Evolutionary conservation across 2,329 filamentous ascomycete species (phyloP), one percentile per base, ranked within the genome.

Genomic region (Polytolypa hystricis): DNA sequence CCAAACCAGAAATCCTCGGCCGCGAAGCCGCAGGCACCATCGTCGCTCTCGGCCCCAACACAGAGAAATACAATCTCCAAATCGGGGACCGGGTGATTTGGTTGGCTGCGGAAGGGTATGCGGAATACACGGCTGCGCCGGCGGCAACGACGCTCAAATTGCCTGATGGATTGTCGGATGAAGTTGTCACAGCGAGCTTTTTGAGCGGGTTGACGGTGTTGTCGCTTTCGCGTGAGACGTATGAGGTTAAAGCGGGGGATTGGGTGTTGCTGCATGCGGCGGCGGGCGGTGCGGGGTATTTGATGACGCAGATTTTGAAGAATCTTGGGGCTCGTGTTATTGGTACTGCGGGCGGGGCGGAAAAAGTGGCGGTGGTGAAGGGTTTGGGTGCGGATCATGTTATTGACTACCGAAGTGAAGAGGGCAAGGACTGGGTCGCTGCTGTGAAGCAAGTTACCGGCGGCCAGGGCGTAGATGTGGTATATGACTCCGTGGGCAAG

Each of bases 401-500:
- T 38, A 69, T 94, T 47, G 79, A 84, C 55, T 89, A 86, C 47
- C 89, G 85, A 62, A 65, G 94, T 44, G 83, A 93, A 54, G 83
- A 86, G 44, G 79, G 79, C 48, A 74, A 91, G 29, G 83, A 91
- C 37, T 71, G 72, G 55, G 79, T 91, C 38, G 83, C 93, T 45
- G 70, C 71, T 53, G 70, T 95, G 40, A 93, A 93, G 53, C 86
- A 95, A 67, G 76, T 84, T 33, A 94, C 85, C 0, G 73, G 67
- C 2, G 80, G 80, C 0, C 64, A 76, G 41, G 87, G 87, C 5
- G 78, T 81, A 2, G 73, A 76, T 44, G 84, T 79, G 7, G 80
- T 93, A 18, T 93, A 85, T 54, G 86, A 94, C 55, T 82, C 83
- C 4, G 84, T 94, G 2, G 87, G 86, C 9, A 84, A 84, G 64